Percentiles rank a stretch among this genome's conserved stretches.
phyloP scores from a whole-genome alignment of 2,329 filamentous ascomycete species.

The Ophiocordyceps camponoti-saundersi region DNA sequence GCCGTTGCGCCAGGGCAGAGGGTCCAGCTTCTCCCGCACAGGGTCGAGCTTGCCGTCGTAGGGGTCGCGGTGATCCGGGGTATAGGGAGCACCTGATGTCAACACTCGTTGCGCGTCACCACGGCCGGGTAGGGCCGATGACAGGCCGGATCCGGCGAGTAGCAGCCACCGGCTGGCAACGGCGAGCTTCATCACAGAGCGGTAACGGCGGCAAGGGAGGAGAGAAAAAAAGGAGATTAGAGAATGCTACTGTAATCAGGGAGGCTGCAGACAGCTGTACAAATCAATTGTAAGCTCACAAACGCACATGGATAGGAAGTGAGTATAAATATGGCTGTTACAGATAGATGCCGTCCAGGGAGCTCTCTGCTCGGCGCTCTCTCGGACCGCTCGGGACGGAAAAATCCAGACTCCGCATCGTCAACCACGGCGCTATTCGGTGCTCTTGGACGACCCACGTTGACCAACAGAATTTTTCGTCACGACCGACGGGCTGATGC shows the following conservation, averaged over 20 bases:
- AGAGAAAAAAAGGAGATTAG: neutral
- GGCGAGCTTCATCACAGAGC: slow-evolving; percentile 12
- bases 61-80: slow-evolving; percentile 40
- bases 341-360: too few species aligned
- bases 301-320: neutral
- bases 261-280: neutral
- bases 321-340: neutral
- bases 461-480: too few species aligned
- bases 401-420: neutral
- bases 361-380: neutral
- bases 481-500: too few species aligned
- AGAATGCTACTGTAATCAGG: neutral
- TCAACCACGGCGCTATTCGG: too few species aligned
- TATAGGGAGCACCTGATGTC: slow-evolving; percentile 33
- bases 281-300: neutral
- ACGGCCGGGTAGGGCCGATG: neutral
- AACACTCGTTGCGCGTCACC: slow-evolving; percentile 26
- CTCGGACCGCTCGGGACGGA: neutral
- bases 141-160: slow-evolving; percentile 8
- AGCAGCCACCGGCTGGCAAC: slow-evolving; percentile 7
- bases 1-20: slow-evolving; percentile 47
- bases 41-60: slow-evolving; percentile 46
- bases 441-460: too few species aligned
- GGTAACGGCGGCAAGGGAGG: neutral
- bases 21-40: slow-evolving; percentile 41